Evolutionary conservation across 164 flowering plant species (phyloP), one percentile per base, ranked within the genome.

Genomic region (Umbellularia californica): DNA sequence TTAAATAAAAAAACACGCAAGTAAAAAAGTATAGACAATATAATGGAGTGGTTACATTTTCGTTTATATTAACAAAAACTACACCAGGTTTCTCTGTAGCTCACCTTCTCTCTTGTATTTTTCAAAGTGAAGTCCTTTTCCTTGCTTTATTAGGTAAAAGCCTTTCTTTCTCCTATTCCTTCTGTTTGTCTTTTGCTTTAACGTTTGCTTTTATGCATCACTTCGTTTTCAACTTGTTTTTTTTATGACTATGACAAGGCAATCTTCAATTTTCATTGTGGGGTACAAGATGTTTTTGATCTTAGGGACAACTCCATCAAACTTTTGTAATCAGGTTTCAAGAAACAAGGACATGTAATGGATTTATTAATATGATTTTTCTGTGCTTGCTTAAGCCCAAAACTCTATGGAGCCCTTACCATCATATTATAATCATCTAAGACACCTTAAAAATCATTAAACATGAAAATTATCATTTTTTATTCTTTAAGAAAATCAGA

Each of bases 131-230:
- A 30, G 28, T 30, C 47, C 6, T 30, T 30, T 30, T 15, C 33
- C 33, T 4, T 4, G 50, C 69, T 67, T 67, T 67, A 67, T 67
- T 67, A 67, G 69, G 69, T 67, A 17, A 33, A 67, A 67, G 68
- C 69, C 20, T 25, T 64, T 30, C 69, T 15, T 67, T 17, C 7
- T 30, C 17, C 69, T 67, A 20, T 67, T 67, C 69, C 30, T 65
- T 15, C 17, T 23, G 28, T 1, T 27, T 67, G 69, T 67, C 69
- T 30, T 67, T 67, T 17, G 19, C 47, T 67, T 67, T 67, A 2
- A 50, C 50, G 23, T 67, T 67, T 67, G 10, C 50, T 33, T 67
- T 30, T 2, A 33, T 33, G 69, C 47, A 67, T 13, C 28, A 17
- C 47, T 67, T 67, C 41, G 2, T 67, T 67, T 67, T 67, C 47